Evolutionary conservation across 116 monocot species (phyloP), one percentile per base, ranked within the genome.

Genomic region (Thalassia testudinum): DNA sequence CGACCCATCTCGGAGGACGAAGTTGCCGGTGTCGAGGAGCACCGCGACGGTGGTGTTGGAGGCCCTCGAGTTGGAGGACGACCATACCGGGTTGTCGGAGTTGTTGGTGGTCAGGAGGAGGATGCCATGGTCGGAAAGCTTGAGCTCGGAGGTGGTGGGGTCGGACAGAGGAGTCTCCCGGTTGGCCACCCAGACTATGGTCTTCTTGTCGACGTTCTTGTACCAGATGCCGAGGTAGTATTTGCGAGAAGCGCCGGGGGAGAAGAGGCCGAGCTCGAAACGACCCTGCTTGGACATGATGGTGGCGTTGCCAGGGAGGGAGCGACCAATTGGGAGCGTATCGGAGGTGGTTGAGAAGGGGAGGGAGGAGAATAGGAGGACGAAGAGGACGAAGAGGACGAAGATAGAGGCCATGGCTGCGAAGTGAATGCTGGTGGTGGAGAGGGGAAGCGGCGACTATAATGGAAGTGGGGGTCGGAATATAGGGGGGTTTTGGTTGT

Each of bases 221-320:
- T 66, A 76, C 62, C 70, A 70, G 1, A 76, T 70, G 27, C 70
- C 75, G n/a, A 56, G 26, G 40, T 66, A 70, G 47, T 44, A 65
- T 40, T 64, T 56, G 1, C 11, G 22, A 23, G 62, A 56, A 16
- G 43, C 57, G 38, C 43, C 54, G 2, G 42, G 62, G 2, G 0
- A 6, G 52, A 42, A 62, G 62, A 62, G 52, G 12, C 62, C 62
- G 17, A 62, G 21, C 42, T 62, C 42, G 62, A 62, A 62, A 1
- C 50, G 18, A 7, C 34, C 21, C 0, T 51, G 42, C 3, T 20
- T 15, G 23, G 52, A 62, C 8, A 62, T 25, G 37, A 62, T 37
- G 15, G 62, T 62, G 40, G 50, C 50, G 18, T 52, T 43, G 5
- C 61, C 61, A 0, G 61, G 21, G 12, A 61, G 26, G 24, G 45